Percentiles rank a stretch among this genome's conserved stretches.
Conservation (phyloP, 495 filamentous ascomycete species). For the Friedmanniomyces simplex region DNA sequence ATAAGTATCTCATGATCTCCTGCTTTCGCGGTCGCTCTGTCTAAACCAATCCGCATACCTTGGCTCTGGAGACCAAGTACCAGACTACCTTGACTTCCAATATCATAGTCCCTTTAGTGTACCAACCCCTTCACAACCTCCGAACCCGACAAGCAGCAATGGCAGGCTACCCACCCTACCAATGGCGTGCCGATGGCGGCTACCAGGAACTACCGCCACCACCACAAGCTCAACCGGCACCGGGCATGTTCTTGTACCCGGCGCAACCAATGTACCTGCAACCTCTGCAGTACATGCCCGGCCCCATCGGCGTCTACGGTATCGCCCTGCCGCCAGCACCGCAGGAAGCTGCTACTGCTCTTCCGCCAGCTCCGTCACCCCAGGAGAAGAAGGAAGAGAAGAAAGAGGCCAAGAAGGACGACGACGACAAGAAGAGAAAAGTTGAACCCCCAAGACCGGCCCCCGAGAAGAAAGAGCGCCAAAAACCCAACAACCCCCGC, state of each 20-base stretch:
- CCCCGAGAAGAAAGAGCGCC: background rate
- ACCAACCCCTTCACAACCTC: too few species aligned
- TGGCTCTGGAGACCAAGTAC: too few species aligned
- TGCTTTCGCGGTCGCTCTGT: too few species aligned
- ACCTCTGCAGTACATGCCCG: background rate
- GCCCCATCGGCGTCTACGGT: conserved; percentile 1
- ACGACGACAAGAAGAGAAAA: background rate
- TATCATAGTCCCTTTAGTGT: too few species aligned
- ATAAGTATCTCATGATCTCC: background rate
- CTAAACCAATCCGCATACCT: too few species aligned
- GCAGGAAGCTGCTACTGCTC: background rate
- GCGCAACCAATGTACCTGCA: background rate
- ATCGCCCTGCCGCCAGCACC: background rate
- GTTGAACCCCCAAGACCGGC: background rate
- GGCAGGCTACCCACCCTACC: conserved; percentile 1
- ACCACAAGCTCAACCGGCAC: background rate
- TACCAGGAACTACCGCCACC: background rate
- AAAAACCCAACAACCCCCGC: background rate
- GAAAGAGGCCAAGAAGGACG: background rate
- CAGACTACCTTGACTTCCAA: too few species aligned
- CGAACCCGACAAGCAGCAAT: background rate
- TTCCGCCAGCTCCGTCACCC: background rate
- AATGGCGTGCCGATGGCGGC: conserved; percentile 6
- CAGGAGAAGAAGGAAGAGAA: background rate
- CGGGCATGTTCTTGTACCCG: background rate